Base-by-base conservation (phyloP, 1,284 basidiomycete genomes). In the Cutaneotrichosporon sp. region DNA sequence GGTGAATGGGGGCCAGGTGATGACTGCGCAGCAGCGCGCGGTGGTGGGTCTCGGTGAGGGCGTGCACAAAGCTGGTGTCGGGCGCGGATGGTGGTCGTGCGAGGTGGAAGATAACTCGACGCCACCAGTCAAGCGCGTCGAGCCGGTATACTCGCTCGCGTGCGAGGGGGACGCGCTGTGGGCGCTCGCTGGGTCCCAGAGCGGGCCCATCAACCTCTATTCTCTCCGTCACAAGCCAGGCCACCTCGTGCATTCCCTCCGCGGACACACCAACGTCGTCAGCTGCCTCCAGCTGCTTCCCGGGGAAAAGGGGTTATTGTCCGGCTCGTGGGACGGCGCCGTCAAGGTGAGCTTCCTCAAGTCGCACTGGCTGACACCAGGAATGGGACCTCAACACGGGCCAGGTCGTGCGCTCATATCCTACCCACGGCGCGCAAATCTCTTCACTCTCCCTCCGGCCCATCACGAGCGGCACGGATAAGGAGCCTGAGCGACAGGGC, bases 341-440 rank as follows among this genome's bases (percentile, higher is more conserved):
- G 86, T 92, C 4, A 79, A 85, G 53, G 93, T 93, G 72, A 73
- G 88, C 80, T 1, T 20, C 15, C 5, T 30, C 15, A 33, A 15
- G 18, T 35, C 10, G 21, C n/a, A 21, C 20, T 15, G 30, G 20
- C 53, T 60, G 40, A 43, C 45, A 3, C 15, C 68, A 97, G 90
- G 88, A 96, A 83, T 98, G 96, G 94, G 94, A 98, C 75, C 80
- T 98, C 45, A 89, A 98, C 67, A 94, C 87, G 0, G 96, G 96
- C 1, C 82, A 89, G 61, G 78, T 80, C 33, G 81, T 86, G 5
- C 83, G 92, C 41, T 83, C 80, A 37, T 97, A 89, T 66, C 84
- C 82, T 0, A 83, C 86, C 0, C 90, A 96, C 67, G 85, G 86
- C 22, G 84, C 90, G 2, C 93, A 97, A 69, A 81, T 98, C 12